These are phyloP conservation scores for Scheffersomyces cryptocercus DNA, from an alignment of 1,139 yeast species.

Conservation along the genomic window DNA sequence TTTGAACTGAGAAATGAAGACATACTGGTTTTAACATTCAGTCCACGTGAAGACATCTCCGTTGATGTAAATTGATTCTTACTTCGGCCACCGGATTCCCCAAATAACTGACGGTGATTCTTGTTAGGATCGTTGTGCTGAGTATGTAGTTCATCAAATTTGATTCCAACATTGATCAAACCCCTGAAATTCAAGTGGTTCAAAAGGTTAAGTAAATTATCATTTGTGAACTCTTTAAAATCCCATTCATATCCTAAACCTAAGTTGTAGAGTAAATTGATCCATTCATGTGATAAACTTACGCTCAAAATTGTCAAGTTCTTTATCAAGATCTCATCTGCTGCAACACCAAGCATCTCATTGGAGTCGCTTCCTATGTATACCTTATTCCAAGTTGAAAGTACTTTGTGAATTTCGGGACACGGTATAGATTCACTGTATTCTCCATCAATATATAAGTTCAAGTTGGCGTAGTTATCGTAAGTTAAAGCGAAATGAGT, in stretches of 20 bases:
- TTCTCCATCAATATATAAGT: slow-evolving; percentile 43
- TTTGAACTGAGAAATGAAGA: neutral
- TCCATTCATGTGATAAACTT: slow-evolving; percentile 38
- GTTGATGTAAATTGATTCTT: neutral
- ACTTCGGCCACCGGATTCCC: neutral
- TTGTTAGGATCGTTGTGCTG: slow-evolving; percentile 4
- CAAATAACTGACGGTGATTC: neutral
- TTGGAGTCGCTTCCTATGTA: slow-evolving; percentile 32
- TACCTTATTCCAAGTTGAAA: slow-evolving; percentile 39
- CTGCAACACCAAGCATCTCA: slow-evolving; percentile 2
- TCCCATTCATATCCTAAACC: slow-evolving; percentile 45
- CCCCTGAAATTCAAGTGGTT: slow-evolving; percentile 31
- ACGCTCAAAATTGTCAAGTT: slow-evolving; percentile 33
- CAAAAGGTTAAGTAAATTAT: slow-evolving; percentile 29
- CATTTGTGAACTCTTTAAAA: slow-evolving; percentile 32
- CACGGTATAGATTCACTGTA: slow-evolving; percentile 49
- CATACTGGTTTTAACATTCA: neutral
- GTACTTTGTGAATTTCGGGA: slow-evolving; percentile 30
- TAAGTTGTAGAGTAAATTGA: slow-evolving; percentile 34
- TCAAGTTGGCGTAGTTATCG: slow-evolving; percentile 38
- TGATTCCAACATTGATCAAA: slow-evolving; percentile 26
- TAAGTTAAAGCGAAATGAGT: slow-evolving; percentile 39
- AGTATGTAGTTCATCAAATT: slow-evolving; percentile 22
- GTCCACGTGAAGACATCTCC: neutral
- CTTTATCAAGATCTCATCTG: slow-evolving; percentile 31